Evolutionary conservation across 1,139 yeast genomes (phyloP).

Genomic region (Geotrichum cucujoidarum): DNA sequence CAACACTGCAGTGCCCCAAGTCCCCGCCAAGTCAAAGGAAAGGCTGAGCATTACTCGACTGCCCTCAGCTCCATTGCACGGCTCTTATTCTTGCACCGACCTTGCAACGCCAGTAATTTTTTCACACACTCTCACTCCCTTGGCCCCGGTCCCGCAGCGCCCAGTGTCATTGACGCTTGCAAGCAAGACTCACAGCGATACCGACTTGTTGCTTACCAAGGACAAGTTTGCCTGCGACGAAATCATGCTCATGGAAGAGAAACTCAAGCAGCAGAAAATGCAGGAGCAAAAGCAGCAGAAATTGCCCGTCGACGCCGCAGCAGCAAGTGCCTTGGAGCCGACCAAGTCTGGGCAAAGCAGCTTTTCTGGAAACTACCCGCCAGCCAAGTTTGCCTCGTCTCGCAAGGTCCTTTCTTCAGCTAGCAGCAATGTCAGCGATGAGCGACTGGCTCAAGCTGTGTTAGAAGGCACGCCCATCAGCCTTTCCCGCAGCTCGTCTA

Average conservation of each 20-base stretch:
- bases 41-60: too few relatives aligned
- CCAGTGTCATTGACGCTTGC: constrained; percentile 10
- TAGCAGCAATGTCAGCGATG: neutral
- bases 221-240: constrained; percentile 9
- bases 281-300: constrained; percentile 6
- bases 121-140: constrained; percentile 4
- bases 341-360: constrained; percentile 11
- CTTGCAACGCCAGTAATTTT: neutral
- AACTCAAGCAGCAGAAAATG: constrained; percentile 2
- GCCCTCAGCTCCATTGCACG: neutral
- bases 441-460: neutral
- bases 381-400: constrained; percentile 9
- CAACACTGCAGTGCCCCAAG: neutral
- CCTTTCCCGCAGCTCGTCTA: neutral
- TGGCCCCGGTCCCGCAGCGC: constrained; percentile 13
- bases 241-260: constrained; percentile 12
- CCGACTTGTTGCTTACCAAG: neutral
- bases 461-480: too few relatives aligned
- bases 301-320: neutral
- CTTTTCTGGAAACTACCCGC: constrained; percentile 1
- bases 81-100: neutral
- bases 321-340: neutral
- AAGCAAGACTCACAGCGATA: neutral
- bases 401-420: constrained; percentile 6
- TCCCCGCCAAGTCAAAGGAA: neutral